Evolutionary conservation across 768 basidiomycete genomes (phyloP), one percentile per base, ranked within the genome.

Genomic region (Porphyrellus cyaneotinctus): DNA sequence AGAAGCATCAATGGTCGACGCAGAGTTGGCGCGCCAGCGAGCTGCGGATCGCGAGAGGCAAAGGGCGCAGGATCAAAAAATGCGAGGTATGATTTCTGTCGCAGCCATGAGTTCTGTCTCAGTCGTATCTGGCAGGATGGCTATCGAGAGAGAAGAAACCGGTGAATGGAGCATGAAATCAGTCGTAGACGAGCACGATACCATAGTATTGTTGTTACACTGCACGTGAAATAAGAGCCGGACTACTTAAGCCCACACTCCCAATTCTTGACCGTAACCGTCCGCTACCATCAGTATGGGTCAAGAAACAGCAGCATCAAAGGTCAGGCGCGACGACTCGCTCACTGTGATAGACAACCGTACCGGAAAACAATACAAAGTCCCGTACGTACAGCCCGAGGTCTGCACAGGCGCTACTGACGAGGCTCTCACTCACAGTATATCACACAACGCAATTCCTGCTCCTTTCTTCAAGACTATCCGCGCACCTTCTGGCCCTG

Each of bases 401-500:
- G 8, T 20, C 18, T 8, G 12, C 17, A 37, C 26, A 24, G 28
- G 22, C 39, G 30, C 37, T 22, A 23, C 30, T 12, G 3, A 32
- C 23, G 13, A 13, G 23, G 30, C 43, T 54, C 39, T 50, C 35
- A 24, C 3, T 24, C 56, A 13, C 57, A 93, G 91, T 6, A 92
- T 95, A 58, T 73, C 72, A 26, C 81, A 93, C 69, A 95, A 94
- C 67, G 81, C 85, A 32, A 78, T 95, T 24, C 72, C 81, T 22
- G 91, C 91, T 0, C 85, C 87, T 1, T 83, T 84, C 15, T 93
- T 95, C 79, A 92, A 91, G 74, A 70, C 69, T 31, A 83, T 94
- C 60, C 77, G 77, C 32, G 85, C 90, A 0, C 73, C 82, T 1
- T 60, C 70, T 31, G 76, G 75, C 33, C 67, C 76, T 26, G 80